phyloP scores from a whole-genome alignment of 2,329 filamentous ascomycete genomes.

The Ceratocystis albifundus region DNA sequence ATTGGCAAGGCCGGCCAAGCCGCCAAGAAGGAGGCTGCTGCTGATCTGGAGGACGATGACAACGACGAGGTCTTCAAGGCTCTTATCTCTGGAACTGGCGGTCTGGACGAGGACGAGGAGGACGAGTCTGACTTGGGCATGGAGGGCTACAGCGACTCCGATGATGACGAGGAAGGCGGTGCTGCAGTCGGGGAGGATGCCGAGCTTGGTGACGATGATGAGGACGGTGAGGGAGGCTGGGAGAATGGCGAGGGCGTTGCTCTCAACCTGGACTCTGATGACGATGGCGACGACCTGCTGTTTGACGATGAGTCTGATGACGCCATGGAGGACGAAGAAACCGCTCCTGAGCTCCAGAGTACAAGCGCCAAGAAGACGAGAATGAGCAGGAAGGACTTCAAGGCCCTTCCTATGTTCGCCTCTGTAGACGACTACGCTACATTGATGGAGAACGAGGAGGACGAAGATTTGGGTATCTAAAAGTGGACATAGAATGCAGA shows the following conservation, averaged over 20 bases:
- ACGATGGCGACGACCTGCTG: slow-evolving; percentile 28
- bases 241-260: slow-evolving; percentile 28
- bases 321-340: slow-evolving; percentile 50
- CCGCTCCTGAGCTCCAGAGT: slow-evolving; percentile 36
- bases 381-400: slow-evolving; percentile 71
- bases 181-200: slow-evolving; percentile 39
- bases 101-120: slow-evolving; percentile 54
- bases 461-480: slow-evolving; percentile 29
- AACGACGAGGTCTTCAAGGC: slow-evolving; percentile 77
- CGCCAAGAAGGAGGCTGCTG: slow-evolving; percentile 39
- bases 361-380: slow-evolving; percentile 33
- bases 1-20: slow-evolving; percentile 51
- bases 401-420: slow-evolving; percentile 82
- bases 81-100: slow-evolving; percentile 67
- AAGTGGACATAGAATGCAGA: slow-evolving; percentile 4
- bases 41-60: slow-evolving; percentile 40
- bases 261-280: slow-evolving; percentile 23
- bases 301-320: slow-evolving; percentile 38
- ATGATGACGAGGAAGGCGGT: slow-evolving; percentile 40
- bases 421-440: slow-evolving; percentile 88
- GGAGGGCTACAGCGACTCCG: slow-evolving; percentile 40
- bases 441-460: slow-evolving; percentile 62
- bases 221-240: slow-evolving; percentile 39
- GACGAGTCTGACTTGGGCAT: slow-evolving; percentile 44
- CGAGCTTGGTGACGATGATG: slow-evolving; percentile 35